These are phyloP conservation scores for Aspergillus sp. DNA, from an alignment of 2,329 filamentous ascomycete genomes.

Conservation along the genomic window DNA sequence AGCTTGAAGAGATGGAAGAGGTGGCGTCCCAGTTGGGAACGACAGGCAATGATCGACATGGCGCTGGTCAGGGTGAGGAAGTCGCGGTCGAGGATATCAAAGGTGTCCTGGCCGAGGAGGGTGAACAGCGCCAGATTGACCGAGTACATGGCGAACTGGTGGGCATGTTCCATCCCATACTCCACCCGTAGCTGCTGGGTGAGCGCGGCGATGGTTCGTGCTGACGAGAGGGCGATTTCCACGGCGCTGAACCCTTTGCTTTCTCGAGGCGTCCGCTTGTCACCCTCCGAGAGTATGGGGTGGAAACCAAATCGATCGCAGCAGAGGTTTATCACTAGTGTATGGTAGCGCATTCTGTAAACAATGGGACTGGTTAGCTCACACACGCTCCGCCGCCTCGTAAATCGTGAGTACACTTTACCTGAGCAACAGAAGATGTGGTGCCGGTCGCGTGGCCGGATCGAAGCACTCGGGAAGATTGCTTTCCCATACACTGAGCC, in stretches of 20 bases:
- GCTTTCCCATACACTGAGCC: constrained; percentile 17
- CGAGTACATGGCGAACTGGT: constrained; percentile 30
- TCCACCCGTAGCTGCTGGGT: constrained; percentile 24
- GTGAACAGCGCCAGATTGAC: constrained; percentile 30
- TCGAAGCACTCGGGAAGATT: constrained; percentile 12
- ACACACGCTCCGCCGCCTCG: too few relatives aligned
- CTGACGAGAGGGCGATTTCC: constrained; percentile 21
- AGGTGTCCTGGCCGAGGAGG: constrained; percentile 21
- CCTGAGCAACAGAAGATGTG: constrained; percentile 21
- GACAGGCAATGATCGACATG: constrained; percentile 26
- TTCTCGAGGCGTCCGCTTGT: neutral
- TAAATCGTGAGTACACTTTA: neutral
- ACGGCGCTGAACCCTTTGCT: constrained; percentile 1
- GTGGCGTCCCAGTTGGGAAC: constrained; percentile 26
- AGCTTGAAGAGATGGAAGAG: constrained; percentile 31
- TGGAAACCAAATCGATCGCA: constrained; percentile 20
- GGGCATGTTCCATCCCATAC: constrained; percentile 29
- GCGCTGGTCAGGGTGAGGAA: constrained; percentile 28
- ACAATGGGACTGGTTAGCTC: neutral
- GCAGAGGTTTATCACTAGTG: constrained; percentile 29
- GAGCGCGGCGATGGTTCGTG: constrained; percentile 25
- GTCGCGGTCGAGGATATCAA: constrained; percentile 29
- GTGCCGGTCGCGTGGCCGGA: constrained; percentile 2
- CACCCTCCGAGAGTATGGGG: neutral
- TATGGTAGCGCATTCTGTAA: constrained; percentile 30